phyloP scores from a whole-genome alignment of 1,284 basidiomycete species.

The Tilletiopsis washingtonensis region DNA sequence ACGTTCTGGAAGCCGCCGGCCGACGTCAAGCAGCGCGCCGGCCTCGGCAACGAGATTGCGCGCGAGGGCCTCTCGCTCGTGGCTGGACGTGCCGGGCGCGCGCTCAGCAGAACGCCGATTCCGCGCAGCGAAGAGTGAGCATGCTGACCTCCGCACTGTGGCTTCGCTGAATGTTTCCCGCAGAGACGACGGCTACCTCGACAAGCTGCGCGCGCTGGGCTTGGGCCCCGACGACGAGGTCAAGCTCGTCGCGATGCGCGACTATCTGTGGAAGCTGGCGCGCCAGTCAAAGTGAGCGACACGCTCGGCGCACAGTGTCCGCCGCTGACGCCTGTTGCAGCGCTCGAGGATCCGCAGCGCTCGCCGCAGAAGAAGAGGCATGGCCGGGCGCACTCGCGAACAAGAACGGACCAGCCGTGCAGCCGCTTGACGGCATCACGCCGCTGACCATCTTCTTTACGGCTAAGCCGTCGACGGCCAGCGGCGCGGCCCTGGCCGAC shows the following conservation, averaged over 20 bases:
- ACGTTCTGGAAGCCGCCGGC: constrained; percentile 29
- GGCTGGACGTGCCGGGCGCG: constrained; percentile 16
- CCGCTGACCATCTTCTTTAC: constrained; percentile 91
- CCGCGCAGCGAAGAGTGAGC: constrained; percentile 50
- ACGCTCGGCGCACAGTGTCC: not conserved
- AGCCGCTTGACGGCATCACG: constrained; percentile 70
- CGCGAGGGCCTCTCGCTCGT: constrained; percentile 29
- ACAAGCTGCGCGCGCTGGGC: constrained; percentile 68
- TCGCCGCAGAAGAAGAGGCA: too few relatives aligned
- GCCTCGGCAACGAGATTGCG: constrained; percentile 24
- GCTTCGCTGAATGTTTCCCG: not conserved
- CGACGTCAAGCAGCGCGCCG: constrained; percentile 14
- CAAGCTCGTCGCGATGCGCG: constrained; percentile 74
- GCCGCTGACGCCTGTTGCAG: not conserved
- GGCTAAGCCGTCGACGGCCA: constrained; percentile 12
- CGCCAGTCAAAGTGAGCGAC: constrained; percentile 12
- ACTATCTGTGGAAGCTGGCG: constrained; percentile 60
- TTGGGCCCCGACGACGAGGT: constrained; percentile 70
- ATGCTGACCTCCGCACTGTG: too few relatives aligned
- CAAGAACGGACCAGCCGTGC: constrained; percentile 55
- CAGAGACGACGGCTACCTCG: constrained; percentile 62
- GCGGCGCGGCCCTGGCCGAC: not conserved
- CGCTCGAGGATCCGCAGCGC: not conserved
- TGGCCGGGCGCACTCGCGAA: too few relatives aligned
- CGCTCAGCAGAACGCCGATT: constrained; percentile 11